These are phyloP conservation scores for Fusarium protoensiforme DNA, from an alignment of 2,329 filamentous ascomycete genomes.

Conservation along the genomic window DNA sequence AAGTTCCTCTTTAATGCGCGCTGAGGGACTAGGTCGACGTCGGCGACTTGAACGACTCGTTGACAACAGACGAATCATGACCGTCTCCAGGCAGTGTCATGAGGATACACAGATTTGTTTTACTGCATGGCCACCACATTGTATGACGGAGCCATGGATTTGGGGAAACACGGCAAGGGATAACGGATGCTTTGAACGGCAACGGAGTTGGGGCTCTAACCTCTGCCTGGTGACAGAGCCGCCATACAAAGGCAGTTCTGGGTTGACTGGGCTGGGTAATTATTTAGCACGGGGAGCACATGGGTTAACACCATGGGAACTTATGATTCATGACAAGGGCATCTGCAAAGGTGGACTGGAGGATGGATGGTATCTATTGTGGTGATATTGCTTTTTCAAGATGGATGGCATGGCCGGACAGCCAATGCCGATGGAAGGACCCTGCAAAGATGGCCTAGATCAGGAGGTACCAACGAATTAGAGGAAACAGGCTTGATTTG, in stretches of 20 bases:
- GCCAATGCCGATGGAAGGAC: neutral
- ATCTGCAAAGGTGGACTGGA: neutral
- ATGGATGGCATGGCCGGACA: neutral
- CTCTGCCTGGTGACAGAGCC: neutral
- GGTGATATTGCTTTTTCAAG: neutral
- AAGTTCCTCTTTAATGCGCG: constrained; percentile 70
- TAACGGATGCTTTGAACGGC: neutral
- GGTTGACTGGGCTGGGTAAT: neutral
- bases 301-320: neutral
- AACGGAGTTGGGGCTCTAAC: constrained; percentile 5
- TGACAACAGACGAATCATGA: neutral
- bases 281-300: neutral
- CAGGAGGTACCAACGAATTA: neutral
- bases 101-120: neutral
- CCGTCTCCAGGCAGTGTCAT: neutral
- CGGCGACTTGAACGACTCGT: neutral
- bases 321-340: constrained; percentile 1
- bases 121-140: neutral
- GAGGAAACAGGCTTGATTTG: neutral
- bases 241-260: constrained; percentile 2
- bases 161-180: neutral
- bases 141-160: neutral
- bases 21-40: neutral
- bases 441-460: neutral
- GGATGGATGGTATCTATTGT: neutral